Evolutionary conservation across 148 eudicot genomes (phyloP).

Genomic region (Gaultheria prostrata): DNA sequence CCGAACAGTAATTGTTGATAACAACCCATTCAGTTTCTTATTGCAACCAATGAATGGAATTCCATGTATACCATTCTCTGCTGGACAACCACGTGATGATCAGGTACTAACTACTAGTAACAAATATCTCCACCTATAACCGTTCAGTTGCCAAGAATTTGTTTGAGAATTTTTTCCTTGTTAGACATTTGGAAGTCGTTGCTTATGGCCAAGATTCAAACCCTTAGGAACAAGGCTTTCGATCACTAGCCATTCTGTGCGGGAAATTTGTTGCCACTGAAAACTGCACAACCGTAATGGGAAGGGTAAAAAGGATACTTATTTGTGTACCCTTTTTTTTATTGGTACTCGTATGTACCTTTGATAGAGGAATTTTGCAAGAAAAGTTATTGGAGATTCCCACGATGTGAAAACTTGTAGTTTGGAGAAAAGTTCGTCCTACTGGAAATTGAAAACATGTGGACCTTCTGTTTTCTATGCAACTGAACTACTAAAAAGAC

Average conservation of each 20-base stretch:
- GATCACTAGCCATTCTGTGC: neutral
- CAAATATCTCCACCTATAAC: neutral
- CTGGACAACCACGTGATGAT: conserved; percentile 86
- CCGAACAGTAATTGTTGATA: conserved; percentile 87
- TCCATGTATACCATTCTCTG: conserved; percentile 94
- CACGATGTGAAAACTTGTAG: neutral
- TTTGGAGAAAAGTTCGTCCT: neutral
- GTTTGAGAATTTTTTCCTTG: neutral
- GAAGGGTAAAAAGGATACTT: neutral
- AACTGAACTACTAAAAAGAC: neutral
- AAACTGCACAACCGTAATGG: neutral
- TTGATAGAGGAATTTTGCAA: neutral
- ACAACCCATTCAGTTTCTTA: conserved; percentile 96
- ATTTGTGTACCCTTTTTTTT: neutral
- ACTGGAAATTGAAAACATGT: neutral
- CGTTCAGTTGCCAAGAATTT: neutral
- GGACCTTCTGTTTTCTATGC: neutral
- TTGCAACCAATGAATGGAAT: conserved; percentile 92
- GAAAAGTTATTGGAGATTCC: neutral
- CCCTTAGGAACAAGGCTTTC: neutral
- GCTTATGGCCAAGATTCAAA: neutral
- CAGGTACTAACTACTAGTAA: conserved; percentile 73
- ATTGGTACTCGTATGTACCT: neutral
- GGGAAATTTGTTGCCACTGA: neutral
- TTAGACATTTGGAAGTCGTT: neutral